These are phyloP conservation scores for Colletotrichum tropicicola DNA, from an alignment of 2,329 filamentous ascomycete species.

Conservation along the genomic window DNA sequence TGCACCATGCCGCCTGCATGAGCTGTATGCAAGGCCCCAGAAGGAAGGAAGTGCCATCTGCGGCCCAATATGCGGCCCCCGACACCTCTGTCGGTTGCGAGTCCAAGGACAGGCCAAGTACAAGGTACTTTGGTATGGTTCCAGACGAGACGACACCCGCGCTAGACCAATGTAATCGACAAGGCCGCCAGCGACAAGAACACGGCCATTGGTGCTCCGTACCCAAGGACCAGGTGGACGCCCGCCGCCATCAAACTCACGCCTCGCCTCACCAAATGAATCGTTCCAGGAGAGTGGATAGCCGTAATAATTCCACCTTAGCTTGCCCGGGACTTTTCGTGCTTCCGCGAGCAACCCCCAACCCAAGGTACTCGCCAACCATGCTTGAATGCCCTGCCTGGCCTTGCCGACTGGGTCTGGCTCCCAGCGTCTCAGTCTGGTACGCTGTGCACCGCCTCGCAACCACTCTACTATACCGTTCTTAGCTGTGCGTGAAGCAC, in stretches of 20 bases:
- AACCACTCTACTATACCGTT: not conserved
- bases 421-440: not conserved
- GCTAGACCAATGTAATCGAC: conserved; percentile 11
- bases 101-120: conserved; percentile 18
- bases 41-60: conserved; percentile 26
- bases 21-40: conserved; percentile 29
- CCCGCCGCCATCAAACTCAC: not conserved
- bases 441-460: conserved; percentile 7
- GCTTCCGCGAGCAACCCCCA: conserved; percentile 15
- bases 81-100: conserved; percentile 6
- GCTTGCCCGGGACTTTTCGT: conserved; percentile 16
- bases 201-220: conserved; percentile 4
- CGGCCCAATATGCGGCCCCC: conserved; percentile 28
- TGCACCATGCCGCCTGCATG: conserved; percentile 27
- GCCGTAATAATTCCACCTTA: conserved; percentile 14
- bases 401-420: not conserved
- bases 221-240: conserved; percentile 1
- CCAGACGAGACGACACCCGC: conserved; percentile 18
- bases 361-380: not conserved
- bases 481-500: too few species aligned
- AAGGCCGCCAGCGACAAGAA: not conserved
- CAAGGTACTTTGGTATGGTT: conserved; percentile 10
- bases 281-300: conserved; percentile 24
- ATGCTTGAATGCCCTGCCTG: not conserved
- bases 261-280: conserved; percentile 23